Evolutionary conservation across 495 filamentous ascomycete species (phyloP).

Genomic region (Neurospora hispaniola): DNA sequence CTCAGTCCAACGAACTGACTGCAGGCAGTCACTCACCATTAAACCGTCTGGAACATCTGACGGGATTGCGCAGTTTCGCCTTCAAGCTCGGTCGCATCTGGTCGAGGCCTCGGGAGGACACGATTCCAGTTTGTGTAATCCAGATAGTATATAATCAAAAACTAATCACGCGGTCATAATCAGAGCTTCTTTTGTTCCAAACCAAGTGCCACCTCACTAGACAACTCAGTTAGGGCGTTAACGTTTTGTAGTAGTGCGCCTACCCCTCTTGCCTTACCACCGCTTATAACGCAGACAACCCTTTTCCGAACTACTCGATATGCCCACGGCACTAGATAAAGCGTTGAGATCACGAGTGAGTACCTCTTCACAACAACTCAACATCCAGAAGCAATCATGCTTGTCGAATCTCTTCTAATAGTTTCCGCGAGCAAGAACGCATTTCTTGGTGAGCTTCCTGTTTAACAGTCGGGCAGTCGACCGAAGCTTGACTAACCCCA

Average conservation of each 20-base stretch:
- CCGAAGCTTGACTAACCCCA: constrained; percentile 4
- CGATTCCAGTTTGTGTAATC: neutral
- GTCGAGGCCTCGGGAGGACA: neutral
- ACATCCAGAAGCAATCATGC: constrained; percentile 6
- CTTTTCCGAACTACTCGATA: constrained; percentile 18
- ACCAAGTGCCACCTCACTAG: neutral
- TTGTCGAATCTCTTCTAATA: neutral
- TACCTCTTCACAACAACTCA: neutral
- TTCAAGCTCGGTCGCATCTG: neutral
- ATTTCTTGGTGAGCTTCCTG: constrained; percentile 41
- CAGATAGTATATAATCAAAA: neutral
- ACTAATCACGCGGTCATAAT: neutral
- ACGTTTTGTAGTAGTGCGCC: neutral
- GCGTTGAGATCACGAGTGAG: constrained; percentile 69
- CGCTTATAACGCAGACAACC: neutral
- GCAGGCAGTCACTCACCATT: neutral
- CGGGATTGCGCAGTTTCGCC: neutral
- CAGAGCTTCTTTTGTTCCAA: neutral
- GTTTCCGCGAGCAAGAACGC: constrained; percentile 24
- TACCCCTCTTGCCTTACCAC: neutral
- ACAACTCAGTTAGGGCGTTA: neutral
- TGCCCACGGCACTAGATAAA: constrained; percentile 69
- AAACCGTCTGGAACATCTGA: neutral
- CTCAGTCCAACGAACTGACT: neutral
- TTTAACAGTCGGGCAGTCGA: neutral